These are phyloP conservation scores for Hydnum rufescens DNA, from an alignment of 768 basidiomycete species.

Conservation along the genomic window DNA sequence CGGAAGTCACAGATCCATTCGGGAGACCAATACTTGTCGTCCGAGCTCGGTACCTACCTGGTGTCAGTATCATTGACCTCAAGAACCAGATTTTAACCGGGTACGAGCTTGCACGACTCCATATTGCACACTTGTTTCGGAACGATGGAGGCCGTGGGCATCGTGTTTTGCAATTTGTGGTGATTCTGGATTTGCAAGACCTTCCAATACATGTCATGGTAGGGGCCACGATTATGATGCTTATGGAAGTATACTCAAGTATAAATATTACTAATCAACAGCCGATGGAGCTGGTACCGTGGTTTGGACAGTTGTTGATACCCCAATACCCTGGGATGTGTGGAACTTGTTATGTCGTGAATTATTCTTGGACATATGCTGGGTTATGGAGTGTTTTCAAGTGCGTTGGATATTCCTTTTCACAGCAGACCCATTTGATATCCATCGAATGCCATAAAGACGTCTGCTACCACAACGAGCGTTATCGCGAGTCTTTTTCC, in stretches of 20 bases:
- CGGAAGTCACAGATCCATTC: not conserved
- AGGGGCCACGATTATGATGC: too few species aligned
- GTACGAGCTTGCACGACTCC: constrained; percentile 7
- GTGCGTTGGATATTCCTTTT: not conserved
- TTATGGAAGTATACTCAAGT: not conserved
- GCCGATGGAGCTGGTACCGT: constrained; percentile 8
- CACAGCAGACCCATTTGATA: not conserved
- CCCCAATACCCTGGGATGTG: constrained; percentile 9
- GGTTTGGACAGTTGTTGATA: constrained; percentile 5
- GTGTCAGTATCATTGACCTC: constrained; percentile 2
- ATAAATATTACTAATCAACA: not conserved
- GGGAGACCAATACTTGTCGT: not conserved
- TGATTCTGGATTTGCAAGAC: constrained; percentile 9
- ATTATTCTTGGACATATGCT: constrained; percentile 9
- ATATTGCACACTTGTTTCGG: constrained; percentile 5
- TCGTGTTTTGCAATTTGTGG: constrained; percentile 7
- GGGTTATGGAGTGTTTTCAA: constrained; percentile 9
- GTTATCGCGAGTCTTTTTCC: constrained; percentile 6
- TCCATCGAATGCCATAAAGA: not conserved
- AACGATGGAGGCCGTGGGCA: not conserved
- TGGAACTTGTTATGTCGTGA: constrained; percentile 8
- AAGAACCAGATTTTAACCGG: constrained; percentile 2
- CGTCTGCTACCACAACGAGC: constrained; percentile 6
- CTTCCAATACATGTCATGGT: constrained; percentile 5
- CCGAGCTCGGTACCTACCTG: not conserved